A percentile compares a stretch with the other conserved stretches of the same genome.
phyloP scores from a whole-genome alignment of 176 grass and related monocot species.

The Oryza glaberrima region DNA sequence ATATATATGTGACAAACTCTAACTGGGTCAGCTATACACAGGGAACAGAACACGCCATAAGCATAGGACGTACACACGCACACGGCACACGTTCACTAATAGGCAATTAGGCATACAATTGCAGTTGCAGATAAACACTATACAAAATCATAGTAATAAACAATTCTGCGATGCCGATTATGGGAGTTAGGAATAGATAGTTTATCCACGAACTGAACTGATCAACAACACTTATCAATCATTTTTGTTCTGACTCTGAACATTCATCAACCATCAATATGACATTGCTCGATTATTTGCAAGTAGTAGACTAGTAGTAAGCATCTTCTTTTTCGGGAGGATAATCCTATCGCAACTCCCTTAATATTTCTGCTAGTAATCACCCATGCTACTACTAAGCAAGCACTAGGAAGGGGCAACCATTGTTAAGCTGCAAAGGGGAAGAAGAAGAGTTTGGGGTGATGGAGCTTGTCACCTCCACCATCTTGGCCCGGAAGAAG shows the following conservation, averaged over 20 bases:
- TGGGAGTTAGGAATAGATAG: not conserved
- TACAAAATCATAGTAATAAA: not conserved
- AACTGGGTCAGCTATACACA: not conserved
- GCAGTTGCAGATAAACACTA: not conserved
- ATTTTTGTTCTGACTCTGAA: not conserved
- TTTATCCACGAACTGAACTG: not conserved
- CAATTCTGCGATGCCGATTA: not conserved
- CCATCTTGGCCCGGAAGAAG: conserved; percentile 58
- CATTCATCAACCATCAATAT: not conserved
- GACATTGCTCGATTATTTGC: not conserved
- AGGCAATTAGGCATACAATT: not conserved
- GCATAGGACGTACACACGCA: too few species aligned
- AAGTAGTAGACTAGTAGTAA: not conserved
- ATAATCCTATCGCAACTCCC: not conserved
- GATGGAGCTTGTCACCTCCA: conserved; percentile 48
- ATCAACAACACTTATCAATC: not conserved
- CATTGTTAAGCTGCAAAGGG: not conserved
- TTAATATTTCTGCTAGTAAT: too few species aligned
- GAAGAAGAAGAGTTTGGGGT: not conserved
- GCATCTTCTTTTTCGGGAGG: not conserved
- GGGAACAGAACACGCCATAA: too few species aligned
- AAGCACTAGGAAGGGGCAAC: not conserved
- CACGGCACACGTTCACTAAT: not conserved
- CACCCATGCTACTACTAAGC: not conserved
- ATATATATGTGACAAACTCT: too few species aligned